Percentiles rank a stretch among this genome's conserved stretches.
Evolutionary conservation across 257 asterid genomes (phyloP).

Genomic region (Marsdenia floribunda): DNA sequence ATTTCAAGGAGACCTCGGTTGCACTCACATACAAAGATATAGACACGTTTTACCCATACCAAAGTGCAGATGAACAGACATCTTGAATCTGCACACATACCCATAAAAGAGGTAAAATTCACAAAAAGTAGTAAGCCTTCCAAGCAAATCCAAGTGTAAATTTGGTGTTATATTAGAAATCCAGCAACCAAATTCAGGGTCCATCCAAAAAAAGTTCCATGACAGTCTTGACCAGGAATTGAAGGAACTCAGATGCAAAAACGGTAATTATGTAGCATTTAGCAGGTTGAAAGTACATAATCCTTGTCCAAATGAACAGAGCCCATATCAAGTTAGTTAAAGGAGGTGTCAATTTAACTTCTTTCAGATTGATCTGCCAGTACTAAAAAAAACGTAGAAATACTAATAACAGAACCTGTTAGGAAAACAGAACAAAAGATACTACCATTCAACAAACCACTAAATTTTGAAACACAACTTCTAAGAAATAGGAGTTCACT

Average conservation of each 20-base stretch:
- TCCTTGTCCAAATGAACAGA: neutral
- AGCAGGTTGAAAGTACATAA: neutral
- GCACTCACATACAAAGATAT: neutral
- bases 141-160: neutral
- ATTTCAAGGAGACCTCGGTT: neutral
- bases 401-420: neutral
- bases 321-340: neutral
- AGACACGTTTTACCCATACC: neutral
- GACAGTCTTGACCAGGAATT: neutral
- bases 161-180: neutral
- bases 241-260: neutral
- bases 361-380: neutral
- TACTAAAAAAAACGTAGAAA: neutral
- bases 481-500: neutral
- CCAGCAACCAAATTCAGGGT: neutral
- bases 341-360: neutral
- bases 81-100: neutral
- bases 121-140: neutral
- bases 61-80: conserved; percentile 2
- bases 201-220: neutral
- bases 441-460: neutral
- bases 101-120: neutral
- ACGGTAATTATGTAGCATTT: neutral
- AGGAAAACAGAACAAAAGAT: neutral
- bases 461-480: neutral